Base-by-base conservation (phyloP, 306 rosid genomes). In the Acmispon strigosus region DNA sequence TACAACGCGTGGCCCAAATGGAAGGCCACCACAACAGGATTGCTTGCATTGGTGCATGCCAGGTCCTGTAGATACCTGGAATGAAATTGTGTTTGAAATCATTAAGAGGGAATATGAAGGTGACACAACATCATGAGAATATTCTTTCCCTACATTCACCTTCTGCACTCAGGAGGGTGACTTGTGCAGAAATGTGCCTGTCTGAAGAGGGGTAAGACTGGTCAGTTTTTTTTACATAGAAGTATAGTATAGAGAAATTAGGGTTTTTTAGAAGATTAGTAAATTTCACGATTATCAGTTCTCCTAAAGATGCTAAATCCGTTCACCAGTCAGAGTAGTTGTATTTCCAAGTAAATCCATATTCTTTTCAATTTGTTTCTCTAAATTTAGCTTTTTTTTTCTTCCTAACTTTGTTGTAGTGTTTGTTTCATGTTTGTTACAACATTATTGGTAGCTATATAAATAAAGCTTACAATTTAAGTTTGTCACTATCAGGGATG, bases 41-140 rank as follows among this genome's bases (percentile, higher is more conserved):
- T 94, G 99, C 90, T 87, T 89, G 76, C 97, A 94, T 32, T 94
- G 99, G 99, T 94, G 99, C 84, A 89, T 94, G 99, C 99, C 99
- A 5, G 99, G 99, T 11, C 96, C 99, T 3, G 90, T 94, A 14
- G 97, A 94, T 84, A 86, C 90, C 16, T 94, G 99, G 99, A 91
- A 94, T 50, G 97, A 94, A 66, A 78, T 94, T 53, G 89, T 94
- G 74, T 69, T 89, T 63, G 97, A 94, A 74, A 67, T 86, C 74
- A 51, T 87, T 34, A 80, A 85, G 81, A 83, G 89, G 83, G 99
- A 87, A 60, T 81, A 72, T 32, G 90, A 82, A 54, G 70, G 80
- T 14, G 70, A 67, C 44, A 71, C 62, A 12, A 63, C 84, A 13
- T 77, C 85, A 42, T 85, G 87, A 90, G 74, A 16, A 56, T 66